Evolutionary conservation across 257 asterid genomes (phyloP).

Genomic region (Eustoma russellianum): DNA sequence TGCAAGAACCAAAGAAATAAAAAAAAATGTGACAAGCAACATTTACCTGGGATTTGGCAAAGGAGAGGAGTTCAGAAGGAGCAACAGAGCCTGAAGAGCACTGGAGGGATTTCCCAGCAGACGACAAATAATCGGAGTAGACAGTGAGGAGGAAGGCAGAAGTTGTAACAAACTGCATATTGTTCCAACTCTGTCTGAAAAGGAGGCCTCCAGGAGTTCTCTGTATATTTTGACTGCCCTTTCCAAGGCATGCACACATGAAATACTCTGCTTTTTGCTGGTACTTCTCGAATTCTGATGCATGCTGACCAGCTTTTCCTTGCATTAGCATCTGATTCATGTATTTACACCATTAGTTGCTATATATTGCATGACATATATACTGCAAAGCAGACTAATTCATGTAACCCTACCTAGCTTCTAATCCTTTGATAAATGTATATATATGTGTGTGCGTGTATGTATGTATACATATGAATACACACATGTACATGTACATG

Average conservation of each 20-base stretch:
- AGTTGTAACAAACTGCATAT: slow-evolving; percentile 92
- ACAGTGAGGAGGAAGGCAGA: slow-evolving; percentile 80
- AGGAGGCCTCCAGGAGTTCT: slow-evolving; percentile 90
- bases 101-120: slow-evolving; percentile 63
- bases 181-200: slow-evolving; percentile 93
- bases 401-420: too few species aligned
- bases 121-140: slow-evolving; percentile 77
- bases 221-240: slow-evolving; percentile 66
- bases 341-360: background rate
- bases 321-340: slow-evolving; percentile 68
- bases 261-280: slow-evolving; percentile 80
- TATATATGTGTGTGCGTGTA: too few species aligned
- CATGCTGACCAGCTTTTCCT: slow-evolving; percentile 55
- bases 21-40: background rate
- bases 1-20: background rate
- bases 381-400: too few species aligned
- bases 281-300: slow-evolving; percentile 47
- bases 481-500: background rate
- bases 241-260: slow-evolving; percentile 92
- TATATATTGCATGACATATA: too few species aligned
- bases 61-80: slow-evolving; percentile 63
- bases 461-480: too few species aligned
- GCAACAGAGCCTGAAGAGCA: slow-evolving; percentile 52
- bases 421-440: too few species aligned
- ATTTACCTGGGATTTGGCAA: slow-evolving; percentile 83